Evolutionary conservation across 2,329 filamentous ascomycete species (phyloP), one percentile per base, ranked within the genome.

Genomic region (Sarocladiaceae sp.): DNA sequence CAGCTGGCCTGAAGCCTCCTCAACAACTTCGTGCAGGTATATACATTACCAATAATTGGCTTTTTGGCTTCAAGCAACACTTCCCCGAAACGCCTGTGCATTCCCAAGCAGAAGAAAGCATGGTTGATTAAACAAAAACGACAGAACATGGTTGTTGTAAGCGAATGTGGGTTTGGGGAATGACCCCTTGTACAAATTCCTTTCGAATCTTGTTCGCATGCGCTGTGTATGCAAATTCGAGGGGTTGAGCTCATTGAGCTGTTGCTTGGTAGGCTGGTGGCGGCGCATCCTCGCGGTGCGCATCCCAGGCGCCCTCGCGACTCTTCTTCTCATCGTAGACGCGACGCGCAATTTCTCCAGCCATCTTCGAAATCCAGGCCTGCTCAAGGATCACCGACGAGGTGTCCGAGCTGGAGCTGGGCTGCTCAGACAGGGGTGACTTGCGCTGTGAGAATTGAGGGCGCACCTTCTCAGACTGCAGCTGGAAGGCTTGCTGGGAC

Each of bases 321-420:
- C 72, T 68, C 44, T 73, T 69, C 65, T 95, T 93, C 66, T 95
- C 87, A 53, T 95, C 87, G 52, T 91, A 87, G 51, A 95, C 88
- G 45, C 88, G 84, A 42, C 82, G 74, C 27, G 89, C 88, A 55
- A 97, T 91, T 63, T 97, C 93, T 51, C 83, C 83, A 4, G 91
- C 90, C 79, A 98, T 93, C 69, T 95, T 93, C 69, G 84, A 81
- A 66, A 93, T 85, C 85, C 87, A 93, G 3, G 86, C 87, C 61
- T 88, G 83, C 59, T 89, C 85, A 20, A 88, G 69, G 40, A 88
- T 86, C 21, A 74, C 71, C 0, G 76, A 76, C 11, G 74, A 71
- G 4, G 67, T 70, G 24, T 78, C 74, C 1, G 72, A 73, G 44
- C 51, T 51, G 18, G 52, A 48, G 26, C 52, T 51, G 56, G 48